phyloP scores from a whole-genome alignment of 495 filamentous ascomycete genomes.

The Aspergillus coremiiformis region DNA sequence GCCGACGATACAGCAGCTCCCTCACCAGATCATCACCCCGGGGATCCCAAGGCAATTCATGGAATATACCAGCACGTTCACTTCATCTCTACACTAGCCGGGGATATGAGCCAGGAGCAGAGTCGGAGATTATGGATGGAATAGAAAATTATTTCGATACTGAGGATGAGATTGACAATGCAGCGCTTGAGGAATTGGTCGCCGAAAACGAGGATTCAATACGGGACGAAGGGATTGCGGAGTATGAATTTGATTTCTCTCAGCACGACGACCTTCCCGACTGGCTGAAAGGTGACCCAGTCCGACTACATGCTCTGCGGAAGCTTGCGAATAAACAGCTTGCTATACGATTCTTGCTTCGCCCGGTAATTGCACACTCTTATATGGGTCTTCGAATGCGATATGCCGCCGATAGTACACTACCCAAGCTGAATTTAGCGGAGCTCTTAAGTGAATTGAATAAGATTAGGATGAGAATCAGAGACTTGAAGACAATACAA shows the following conservation, averaged over 20 bases:
- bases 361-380: slow-evolving; percentile 34
- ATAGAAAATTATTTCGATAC: background rate
- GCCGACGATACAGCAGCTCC: slow-evolving; percentile 20
- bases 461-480: slow-evolving; percentile 24
- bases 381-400: slow-evolving; percentile 33
- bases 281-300: slow-evolving; percentile 25
- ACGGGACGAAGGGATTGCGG: slow-evolving; percentile 11
- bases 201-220: slow-evolving; percentile 7
- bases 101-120: no score
- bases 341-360: slow-evolving; percentile 34
- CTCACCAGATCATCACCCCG: slow-evolving; percentile 5
- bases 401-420: slow-evolving; percentile 21
- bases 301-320: slow-evolving; percentile 35
- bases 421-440: slow-evolving; percentile 25
- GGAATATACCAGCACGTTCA: slow-evolving; percentile 10
- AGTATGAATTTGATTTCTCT: slow-evolving; percentile 10
- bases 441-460: slow-evolving; percentile 31
- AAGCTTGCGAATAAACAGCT: slow-evolving; percentile 39
- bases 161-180: background rate
- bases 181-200: slow-evolving; percentile 1
- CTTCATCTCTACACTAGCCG: background rate
- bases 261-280: slow-evolving; percentile 19
- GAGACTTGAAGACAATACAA: slow-evolving; percentile 17
- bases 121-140: background rate
- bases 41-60: slow-evolving; percentile 4